Base-by-base conservation (phyloP, 129 eudicot species). In the Dittrichia graveolens region DNA sequence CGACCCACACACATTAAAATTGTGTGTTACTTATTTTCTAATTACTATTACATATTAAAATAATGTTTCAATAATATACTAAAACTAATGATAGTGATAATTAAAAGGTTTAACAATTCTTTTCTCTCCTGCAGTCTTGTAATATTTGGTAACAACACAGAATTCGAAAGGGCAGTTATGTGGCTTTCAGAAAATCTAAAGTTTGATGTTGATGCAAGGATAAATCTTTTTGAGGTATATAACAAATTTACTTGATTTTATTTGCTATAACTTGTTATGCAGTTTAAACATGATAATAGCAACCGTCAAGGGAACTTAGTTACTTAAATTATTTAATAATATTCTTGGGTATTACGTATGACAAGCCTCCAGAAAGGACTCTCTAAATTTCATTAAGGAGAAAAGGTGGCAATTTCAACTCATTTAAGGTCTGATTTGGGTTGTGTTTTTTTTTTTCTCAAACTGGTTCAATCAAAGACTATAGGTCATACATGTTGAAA, bases 141-240 rank as follows among this genome's bases (percentile, higher is more conserved):
- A 31, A 81, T 94, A 52, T 40, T 94, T 82, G 99, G 99, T 34
- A 94, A 90, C 91, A 72, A 88, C 72, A 84, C 97, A 4, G 99
- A 94, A 75, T 94, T 94, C 41, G 97, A 86, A 72, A 90, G 65
- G 78, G 93, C 86, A 44, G 93, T 94, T 74, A 74, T 68, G 73
- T 94, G 97, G 99, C 93, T 94, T 65, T 88, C 99, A 41, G 88
- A 84, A 70, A 90, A 94, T 79, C 83, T 90, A 42, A 55, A 83
- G 60, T 90, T 94, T 80, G 99, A 90, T 83, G 96, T 90, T 65
- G 99, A 94, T 84, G 99, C 95, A 63, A 88, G 99, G 86, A 72
- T 90, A 69, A 94, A 90, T 86, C 96, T 94, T 6, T 94, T 90
- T 84, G 99, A 94, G 99, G 97, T 94, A 82, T 45, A 61, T 52